These are phyloP conservation scores for Phaeosphaeriaceae sp. DNA, from an alignment of 2,329 filamentous ascomycete species.

Conservation along the genomic window DNA sequence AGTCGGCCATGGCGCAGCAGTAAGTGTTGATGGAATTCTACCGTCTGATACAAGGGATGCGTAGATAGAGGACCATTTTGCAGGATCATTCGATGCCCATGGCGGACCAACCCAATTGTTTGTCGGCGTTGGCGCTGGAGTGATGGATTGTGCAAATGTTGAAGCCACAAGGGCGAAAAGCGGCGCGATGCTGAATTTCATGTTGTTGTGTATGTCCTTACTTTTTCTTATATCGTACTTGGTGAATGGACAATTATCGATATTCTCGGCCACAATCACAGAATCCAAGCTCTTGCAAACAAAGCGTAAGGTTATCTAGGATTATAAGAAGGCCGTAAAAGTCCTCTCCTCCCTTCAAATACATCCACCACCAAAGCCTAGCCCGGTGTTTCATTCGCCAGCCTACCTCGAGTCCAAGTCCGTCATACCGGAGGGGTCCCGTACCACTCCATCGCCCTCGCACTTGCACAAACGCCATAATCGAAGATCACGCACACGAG, in stretches of 20 bases:
- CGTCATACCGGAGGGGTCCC: slow-evolving; percentile 25
- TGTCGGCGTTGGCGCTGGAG: slow-evolving; percentile 13
- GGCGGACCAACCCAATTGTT: slow-evolving; percentile 16
- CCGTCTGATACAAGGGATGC: slow-evolving; percentile 32
- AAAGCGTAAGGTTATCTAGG: not conserved
- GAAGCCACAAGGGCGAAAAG: slow-evolving; percentile 6
- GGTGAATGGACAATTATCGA: too few relatives aligned
- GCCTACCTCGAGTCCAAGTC: slow-evolving; percentile 1
- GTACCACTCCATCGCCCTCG: not conserved
- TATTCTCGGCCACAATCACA: too few relatives aligned
- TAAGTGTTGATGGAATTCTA: slow-evolving; percentile 35
- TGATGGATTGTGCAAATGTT: slow-evolving; percentile 13
- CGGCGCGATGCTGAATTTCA: not conserved
- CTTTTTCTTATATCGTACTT: not conserved
- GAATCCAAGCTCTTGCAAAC: not conserved
- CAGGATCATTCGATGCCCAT: slow-evolving; percentile 29
- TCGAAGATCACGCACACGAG: not conserved
- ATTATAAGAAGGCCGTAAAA: too few relatives aligned
- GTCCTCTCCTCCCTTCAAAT: slow-evolving; percentile 14
- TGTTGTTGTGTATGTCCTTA: not conserved
- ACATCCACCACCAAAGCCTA: slow-evolving; percentile 12
- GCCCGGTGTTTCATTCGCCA: slow-evolving; percentile 10
- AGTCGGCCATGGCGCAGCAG: slow-evolving; percentile 31
- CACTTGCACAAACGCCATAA: slow-evolving; percentile 4
- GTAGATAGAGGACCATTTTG: slow-evolving; percentile 34